A percentile compares a stretch with the other conserved stretches of the same genome.
These are phyloP conservation scores for Cucurbitaria berberidis DNA, from an alignment of 2,329 filamentous ascomycete genomes.

Conservation along the genomic window DNA sequence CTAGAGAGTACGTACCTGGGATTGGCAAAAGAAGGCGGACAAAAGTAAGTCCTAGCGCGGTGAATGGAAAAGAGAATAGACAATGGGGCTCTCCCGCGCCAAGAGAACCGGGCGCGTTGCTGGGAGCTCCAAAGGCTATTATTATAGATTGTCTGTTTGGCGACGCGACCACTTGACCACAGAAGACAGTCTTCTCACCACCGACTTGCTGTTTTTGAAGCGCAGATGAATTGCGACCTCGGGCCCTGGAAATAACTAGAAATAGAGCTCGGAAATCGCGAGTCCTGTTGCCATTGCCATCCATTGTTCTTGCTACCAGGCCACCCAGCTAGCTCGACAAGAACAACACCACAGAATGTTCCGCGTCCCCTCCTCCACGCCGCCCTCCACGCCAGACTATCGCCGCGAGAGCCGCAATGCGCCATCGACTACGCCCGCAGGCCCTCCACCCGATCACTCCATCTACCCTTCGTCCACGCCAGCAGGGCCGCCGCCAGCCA, in stretches of 20 bases:
- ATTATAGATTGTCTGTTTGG: too few species aligned
- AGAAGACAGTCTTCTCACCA: not conserved
- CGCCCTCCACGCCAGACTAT: conserved; percentile 46
- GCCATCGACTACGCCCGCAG: conserved; percentile 64
- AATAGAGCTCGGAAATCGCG: not conserved
- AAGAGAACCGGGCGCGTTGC: conserved; percentile 24
- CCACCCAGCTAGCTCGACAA: conserved; percentile 2
- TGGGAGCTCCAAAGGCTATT: conserved; percentile 21
- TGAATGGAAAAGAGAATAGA: not conserved
- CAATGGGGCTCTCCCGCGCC: conserved; percentile 7
- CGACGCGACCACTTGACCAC: conserved; percentile 14
- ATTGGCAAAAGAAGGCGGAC: not conserved
- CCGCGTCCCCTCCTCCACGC: conserved; percentile 40
- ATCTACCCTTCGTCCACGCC: conserved; percentile 62
- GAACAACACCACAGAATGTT: conserved; percentile 37
- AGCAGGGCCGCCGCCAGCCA: conserved; percentile 58
- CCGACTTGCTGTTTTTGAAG: not conserved
- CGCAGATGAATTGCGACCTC: conserved; percentile 1
- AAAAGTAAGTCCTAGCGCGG: not conserved
- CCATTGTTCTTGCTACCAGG: not conserved
- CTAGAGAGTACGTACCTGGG: not conserved
- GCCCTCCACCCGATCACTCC: conserved; percentile 57
- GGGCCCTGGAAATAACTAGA: too few species aligned
- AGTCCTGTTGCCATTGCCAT: conserved; percentile 10
- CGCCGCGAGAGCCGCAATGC: conserved; percentile 38